These are phyloP conservation scores for Neofusicoccum parvum DNA, from an alignment of 2,329 filamentous ascomycete genomes.

Conservation along the genomic window DNA sequence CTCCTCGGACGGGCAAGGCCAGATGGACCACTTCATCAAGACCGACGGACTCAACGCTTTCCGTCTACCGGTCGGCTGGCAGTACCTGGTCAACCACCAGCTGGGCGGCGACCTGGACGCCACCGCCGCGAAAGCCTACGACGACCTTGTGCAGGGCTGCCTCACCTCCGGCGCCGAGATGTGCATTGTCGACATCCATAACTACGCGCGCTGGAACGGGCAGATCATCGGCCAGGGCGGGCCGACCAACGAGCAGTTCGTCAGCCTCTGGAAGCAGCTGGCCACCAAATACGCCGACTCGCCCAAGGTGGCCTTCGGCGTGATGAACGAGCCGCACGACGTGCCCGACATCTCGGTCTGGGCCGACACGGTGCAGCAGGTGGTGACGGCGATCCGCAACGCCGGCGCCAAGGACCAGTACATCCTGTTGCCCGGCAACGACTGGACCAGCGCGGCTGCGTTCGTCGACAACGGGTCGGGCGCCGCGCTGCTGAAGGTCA, in stretches of 20 bases:
- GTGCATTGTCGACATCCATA: constrained; percentile 60
- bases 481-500: constrained; percentile 55
- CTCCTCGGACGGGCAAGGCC: constrained; percentile 43
- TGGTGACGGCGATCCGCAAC: constrained; percentile 65
- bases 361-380: constrained; percentile 63
- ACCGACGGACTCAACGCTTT: constrained; percentile 59
- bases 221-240: constrained; percentile 67
- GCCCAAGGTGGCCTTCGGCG: constrained; percentile 60
- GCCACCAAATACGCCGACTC: constrained; percentile 61
- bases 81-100: constrained; percentile 59
- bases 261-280: constrained; percentile 57
- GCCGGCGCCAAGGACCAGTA: constrained; percentile 65
- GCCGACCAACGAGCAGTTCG: constrained; percentile 61
- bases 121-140: constrained; percentile 52
- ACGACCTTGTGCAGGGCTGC: constrained; percentile 60
- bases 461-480: constrained; percentile 34
- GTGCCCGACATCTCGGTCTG: constrained; percentile 56
- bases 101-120: constrained; percentile 54
- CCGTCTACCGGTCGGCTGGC: constrained; percentile 62
- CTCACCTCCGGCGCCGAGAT: constrained; percentile 55
- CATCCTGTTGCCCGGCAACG: constrained; percentile 66
- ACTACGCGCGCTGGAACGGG: constrained; percentile 60
- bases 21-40: constrained; percentile 60
- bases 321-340: constrained; percentile 72
- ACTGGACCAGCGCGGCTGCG: constrained; percentile 49